Evolutionary conservation across 1,139 yeast genomes (phyloP), one percentile per base, ranked within the genome.

Genomic region (Suhomyces anneliseae): DNA sequence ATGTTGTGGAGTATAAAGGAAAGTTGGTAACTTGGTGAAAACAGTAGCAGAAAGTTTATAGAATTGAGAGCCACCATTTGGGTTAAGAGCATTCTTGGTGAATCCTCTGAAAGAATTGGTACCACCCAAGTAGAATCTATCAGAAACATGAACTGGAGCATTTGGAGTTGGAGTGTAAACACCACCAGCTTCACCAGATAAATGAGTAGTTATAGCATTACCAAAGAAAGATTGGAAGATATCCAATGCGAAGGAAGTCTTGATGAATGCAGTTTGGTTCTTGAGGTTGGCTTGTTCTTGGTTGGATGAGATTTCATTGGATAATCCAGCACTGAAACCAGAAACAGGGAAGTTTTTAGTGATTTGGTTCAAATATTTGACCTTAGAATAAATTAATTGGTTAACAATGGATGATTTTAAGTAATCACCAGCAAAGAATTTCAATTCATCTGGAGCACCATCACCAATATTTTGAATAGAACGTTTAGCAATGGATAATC

Each of bases 121-220:
- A 0, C 81, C 81, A 9, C 81, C 81, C 47, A 79, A 65, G 55
- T 78, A 79, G 54, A 79, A 80, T 49, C 74, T 70, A 55, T 81
- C 85, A 10, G 73, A 60, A 7, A 64, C 57, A 50, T 76, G 81
- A 24, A 79, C 67, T 11, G 71, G 67, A 4, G 56, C 46, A 31
- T 53, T 52, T 12, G 47, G 42, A n/a, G 53, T 45, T 10, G 62
- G 61, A n/a, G 63, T 56, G 49, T 58, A 58, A 38, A 69, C 62
- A 11, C 67, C 64, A 14, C 84, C 85, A 27, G 68, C 52, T 35
- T 69, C 68, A 14, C 66, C 59, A 12, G 61, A 54, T 2, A 73
- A 48, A 33, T 69, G 68, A 34, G 78, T 54, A 15, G 81, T 78
- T 44, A 79, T 40, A 45, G 54, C 56, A 47, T 74, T 68, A 39